Percentiles rank a stretch among this genome's conserved stretches.
Evolutionary conservation across 2,329 filamentous ascomycete genomes (phyloP).

Genomic region (Fusarium devonianum): DNA sequence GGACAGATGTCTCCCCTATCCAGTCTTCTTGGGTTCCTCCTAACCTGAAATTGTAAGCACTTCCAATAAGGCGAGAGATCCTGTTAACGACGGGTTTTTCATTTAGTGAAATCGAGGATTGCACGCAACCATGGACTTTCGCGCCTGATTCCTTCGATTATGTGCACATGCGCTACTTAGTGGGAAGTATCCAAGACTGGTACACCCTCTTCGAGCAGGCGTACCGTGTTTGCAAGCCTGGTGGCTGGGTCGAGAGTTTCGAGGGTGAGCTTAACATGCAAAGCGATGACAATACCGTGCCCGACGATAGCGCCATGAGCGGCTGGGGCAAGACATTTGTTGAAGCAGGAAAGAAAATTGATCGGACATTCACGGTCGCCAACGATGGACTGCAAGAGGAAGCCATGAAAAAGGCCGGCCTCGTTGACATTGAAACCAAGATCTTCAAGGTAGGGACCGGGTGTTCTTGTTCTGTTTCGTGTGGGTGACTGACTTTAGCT

Average conservation of each 20-base stretch:
- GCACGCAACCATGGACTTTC: constrained; percentile 41
- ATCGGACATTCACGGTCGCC: constrained; percentile 33
- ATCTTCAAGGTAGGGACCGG: constrained; percentile 4
- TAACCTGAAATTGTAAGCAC: constrained; percentile 50
- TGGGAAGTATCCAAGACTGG: constrained; percentile 64
- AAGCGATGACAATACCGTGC: constrained; percentile 43
- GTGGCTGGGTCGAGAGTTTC: constrained; percentile 51
- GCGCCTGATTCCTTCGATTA: constrained; percentile 58
- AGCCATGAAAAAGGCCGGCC: neutral
- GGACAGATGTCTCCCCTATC: constrained; percentile 63
- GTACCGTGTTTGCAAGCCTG: constrained; percentile 61
- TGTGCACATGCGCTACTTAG: constrained; percentile 64
- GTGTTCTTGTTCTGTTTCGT: neutral
- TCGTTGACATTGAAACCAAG: constrained; percentile 1
- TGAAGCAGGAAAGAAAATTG: constrained; percentile 39
- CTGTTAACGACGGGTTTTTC: neutral
- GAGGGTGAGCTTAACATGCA: constrained; percentile 34
- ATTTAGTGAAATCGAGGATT: constrained; percentile 37
- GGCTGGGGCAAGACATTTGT: constrained; percentile 38
- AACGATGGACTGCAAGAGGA: neutral
- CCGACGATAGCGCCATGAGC: constrained; percentile 33
- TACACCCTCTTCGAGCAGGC: constrained; percentile 59
- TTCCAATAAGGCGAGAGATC: neutral
- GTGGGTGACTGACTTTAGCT: neutral
- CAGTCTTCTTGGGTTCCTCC: constrained; percentile 58